phyloP scores from a whole-genome alignment of 495 filamentous ascomycete species.

The Viridothelium virens region DNA sequence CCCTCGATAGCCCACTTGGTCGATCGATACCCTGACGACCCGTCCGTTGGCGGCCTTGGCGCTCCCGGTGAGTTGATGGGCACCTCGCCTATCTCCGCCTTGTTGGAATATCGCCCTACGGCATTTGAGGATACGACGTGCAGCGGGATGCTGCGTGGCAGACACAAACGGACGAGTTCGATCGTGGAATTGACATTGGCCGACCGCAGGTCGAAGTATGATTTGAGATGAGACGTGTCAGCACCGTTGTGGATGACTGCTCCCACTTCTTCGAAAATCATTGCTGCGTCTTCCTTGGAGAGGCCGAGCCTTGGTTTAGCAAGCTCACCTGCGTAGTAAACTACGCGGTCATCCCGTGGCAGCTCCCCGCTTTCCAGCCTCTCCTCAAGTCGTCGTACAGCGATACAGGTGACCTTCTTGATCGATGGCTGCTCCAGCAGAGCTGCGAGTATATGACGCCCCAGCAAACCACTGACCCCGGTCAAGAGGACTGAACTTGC shows the following conservation, averaged over 20 bases:
- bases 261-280: conserved; percentile 17
- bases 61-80: too few relatives aligned
- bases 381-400: background rate
- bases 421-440: background rate
- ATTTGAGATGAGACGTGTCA: conserved; percentile 27
- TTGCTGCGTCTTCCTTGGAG: background rate
- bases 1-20: conserved; percentile 25
- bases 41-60: conserved; percentile 11
- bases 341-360: background rate
- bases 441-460: background rate
- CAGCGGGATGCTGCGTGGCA: conserved; percentile 22
- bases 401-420: background rate
- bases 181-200: conserved; percentile 29
- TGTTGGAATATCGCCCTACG: too few relatives aligned
- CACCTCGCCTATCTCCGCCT: too few relatives aligned
- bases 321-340: background rate
- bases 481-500: conserved; percentile 26
- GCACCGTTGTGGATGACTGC: conserved; percentile 25
- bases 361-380: background rate
- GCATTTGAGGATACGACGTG: conserved; percentile 27
- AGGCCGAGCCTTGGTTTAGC: background rate
- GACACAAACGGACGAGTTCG: conserved; percentile 17
- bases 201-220: conserved; percentile 16
- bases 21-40: conserved; percentile 23
- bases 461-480: conserved; percentile 15